Conservation (phyloP, 148 eudicot genomes). For the Fagopyrum homotropicum region DNA sequence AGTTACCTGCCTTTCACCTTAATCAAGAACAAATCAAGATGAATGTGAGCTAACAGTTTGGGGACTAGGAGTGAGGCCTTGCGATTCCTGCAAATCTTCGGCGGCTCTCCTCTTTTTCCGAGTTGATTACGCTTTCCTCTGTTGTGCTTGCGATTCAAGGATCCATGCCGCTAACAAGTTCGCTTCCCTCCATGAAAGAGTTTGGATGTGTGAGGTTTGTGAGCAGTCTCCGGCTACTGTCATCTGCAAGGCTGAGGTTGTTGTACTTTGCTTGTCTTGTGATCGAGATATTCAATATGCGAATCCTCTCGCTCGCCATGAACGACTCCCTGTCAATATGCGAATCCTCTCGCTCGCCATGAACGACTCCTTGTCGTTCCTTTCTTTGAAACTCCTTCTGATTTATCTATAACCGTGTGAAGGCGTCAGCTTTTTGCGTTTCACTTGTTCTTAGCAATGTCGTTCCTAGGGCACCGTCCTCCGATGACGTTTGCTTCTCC, state of each 20-base stretch:
- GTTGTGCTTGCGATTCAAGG: constrained; percentile 49
- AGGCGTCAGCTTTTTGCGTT: constrained; percentile 9
- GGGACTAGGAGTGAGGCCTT: constrained; percentile 38
- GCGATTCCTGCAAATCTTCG: constrained; percentile 54
- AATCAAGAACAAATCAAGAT: too few species aligned
- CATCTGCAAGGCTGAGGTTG: constrained; percentile 78
- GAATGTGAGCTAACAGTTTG: too few species aligned
- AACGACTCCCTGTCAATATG: constrained; percentile 36
- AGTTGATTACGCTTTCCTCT: constrained; percentile 56
- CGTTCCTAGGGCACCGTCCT: constrained; percentile 10
- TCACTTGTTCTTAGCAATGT: constrained; percentile 17
- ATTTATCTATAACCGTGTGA: constrained; percentile 7
- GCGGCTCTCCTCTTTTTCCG: constrained; percentile 53
- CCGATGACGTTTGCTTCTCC: constrained; percentile 19
- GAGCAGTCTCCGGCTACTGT: constrained; percentile 70
- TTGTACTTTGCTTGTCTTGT: constrained; percentile 52
- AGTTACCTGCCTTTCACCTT: too few species aligned
- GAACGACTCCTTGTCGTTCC: constrained; percentile 26
- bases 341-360: too few species aligned
- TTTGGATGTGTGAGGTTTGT: constrained; percentile 81
- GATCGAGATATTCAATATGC: constrained; percentile 82
- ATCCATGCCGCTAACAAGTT: constrained; percentile 38
- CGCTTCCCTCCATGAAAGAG: constrained; percentile 54
- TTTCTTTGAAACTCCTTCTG: constrained; percentile 38
- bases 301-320: constrained; percentile 67